Evolutionary conservation across 2,329 filamentous ascomycete species (phyloP).

Genomic region (Fusarium sp.): DNA sequence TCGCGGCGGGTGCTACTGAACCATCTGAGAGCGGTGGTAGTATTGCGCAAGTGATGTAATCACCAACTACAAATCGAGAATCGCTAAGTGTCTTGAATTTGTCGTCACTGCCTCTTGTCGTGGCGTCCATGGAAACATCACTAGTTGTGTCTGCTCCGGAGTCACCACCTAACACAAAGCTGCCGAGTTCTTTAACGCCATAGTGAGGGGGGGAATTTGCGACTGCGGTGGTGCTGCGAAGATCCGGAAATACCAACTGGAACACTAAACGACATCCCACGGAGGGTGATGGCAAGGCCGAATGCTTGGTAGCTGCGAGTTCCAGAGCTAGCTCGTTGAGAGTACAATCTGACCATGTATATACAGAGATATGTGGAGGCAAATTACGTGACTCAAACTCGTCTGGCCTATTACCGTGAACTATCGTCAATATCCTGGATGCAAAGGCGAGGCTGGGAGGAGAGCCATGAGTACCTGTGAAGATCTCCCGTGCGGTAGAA

Average conservation of each 20-base stretch:
- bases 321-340: conserved; percentile 85
- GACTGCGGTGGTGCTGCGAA: conserved; percentile 55
- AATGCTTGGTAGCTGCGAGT: conserved; percentile 74
- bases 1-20: conserved; percentile 74
- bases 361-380: conserved; percentile 79
- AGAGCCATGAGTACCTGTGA: conserved; percentile 67
- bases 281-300: conserved; percentile 77
- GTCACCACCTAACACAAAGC: conserved; percentile 78
- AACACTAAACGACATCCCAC: conserved; percentile 89
- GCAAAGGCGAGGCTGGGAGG: background rate
- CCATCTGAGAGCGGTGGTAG: conserved; percentile 81
- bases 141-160: conserved; percentile 59
- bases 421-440: background rate
- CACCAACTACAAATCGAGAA: conserved; percentile 86
- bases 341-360: conserved; percentile 87
- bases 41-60: conserved; percentile 87
- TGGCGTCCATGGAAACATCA: conserved; percentile 53
- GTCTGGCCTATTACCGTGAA: conserved; percentile 66
- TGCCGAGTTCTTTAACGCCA: conserved; percentile 84
- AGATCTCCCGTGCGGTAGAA: conserved; percentile 83
- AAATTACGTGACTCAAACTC: conserved; percentile 74
- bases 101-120: conserved; percentile 64
- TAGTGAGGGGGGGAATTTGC: conserved; percentile 66
- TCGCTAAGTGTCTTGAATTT: conserved; percentile 81
- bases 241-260: conserved; percentile 86